These are phyloP conservation scores for Globisporangium nodosum DNA, from an alignment of 352 stramenopile genomes.

Conservation along the genomic window DNA sequence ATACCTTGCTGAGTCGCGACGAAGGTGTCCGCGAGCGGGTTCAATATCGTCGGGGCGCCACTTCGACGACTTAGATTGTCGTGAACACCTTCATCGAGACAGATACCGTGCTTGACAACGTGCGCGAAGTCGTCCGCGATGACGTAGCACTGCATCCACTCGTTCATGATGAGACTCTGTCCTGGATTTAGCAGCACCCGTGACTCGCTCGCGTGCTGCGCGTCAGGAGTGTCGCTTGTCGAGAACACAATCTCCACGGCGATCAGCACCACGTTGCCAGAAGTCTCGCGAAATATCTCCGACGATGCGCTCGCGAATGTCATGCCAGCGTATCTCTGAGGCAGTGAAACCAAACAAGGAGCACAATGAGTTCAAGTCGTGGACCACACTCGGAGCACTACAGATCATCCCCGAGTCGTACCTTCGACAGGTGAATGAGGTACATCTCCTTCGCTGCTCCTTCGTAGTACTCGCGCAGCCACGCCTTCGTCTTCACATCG, in stretches of 20 bases:
- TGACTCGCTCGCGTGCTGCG: slow-evolving; percentile 28
- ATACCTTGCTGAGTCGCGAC: slow-evolving; percentile 23
- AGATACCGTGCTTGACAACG: slow-evolving; percentile 57
- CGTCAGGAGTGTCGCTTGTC: slow-evolving; percentile 22
- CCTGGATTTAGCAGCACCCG: slow-evolving; percentile 76
- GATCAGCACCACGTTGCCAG: slow-evolving; percentile 68
- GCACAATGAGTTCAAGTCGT: neutral
- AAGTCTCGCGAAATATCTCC: slow-evolving; percentile 62
- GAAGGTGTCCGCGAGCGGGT: slow-evolving; percentile 50
- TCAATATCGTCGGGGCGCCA: slow-evolving; percentile 31
- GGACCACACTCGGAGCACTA: neutral
- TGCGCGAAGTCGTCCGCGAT: slow-evolving; percentile 76
- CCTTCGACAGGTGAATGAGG: slow-evolving; percentile 71
- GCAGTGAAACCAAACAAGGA: neutral
- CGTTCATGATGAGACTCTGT: slow-evolving; percentile 60
- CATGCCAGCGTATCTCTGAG: slow-evolving; percentile 55
- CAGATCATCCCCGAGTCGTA: slow-evolving; percentile 3
- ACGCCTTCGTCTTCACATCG: slow-evolving; percentile 14
- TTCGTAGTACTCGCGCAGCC: slow-evolving; percentile 74
- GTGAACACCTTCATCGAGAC: slow-evolving; percentile 31
- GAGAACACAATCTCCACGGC: slow-evolving; percentile 74
- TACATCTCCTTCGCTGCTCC: slow-evolving; percentile 84
- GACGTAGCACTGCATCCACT: slow-evolving; percentile 84
- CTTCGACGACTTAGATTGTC: slow-evolving; percentile 31
- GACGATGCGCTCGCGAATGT: slow-evolving; percentile 58